These are phyloP conservation scores for Colletotrichum neosansevieriae DNA, from an alignment of 2,329 filamentous ascomycete genomes.

Conservation along the genomic window DNA sequence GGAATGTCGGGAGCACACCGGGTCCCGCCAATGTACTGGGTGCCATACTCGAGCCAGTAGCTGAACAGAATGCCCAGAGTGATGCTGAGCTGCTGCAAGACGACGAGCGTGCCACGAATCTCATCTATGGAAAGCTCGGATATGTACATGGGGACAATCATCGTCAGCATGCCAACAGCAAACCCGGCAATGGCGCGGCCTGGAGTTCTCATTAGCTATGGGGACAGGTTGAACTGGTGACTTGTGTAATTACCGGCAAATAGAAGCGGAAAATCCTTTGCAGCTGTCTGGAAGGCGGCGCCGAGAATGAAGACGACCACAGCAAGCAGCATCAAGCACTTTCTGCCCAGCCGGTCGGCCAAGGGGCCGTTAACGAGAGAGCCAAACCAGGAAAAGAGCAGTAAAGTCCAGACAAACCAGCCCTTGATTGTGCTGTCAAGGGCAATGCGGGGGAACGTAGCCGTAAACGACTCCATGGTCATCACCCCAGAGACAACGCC, in stretches of 20 bases:
- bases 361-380: constrained; percentile 58
- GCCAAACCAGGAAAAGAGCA: constrained; percentile 62
- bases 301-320: constrained; percentile 55
- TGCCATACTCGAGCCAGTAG: constrained; percentile 58
- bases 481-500: constrained; percentile 61
- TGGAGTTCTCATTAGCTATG: constrained; percentile 14
- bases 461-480: constrained; percentile 58
- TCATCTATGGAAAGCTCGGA: constrained; percentile 61
- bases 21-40: constrained; percentile 56
- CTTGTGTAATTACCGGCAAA: constrained; percentile 44
- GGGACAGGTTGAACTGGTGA: neutral
- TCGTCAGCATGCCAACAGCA: constrained; percentile 55
- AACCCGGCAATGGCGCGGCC: constrained; percentile 59
- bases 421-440: constrained; percentile 61
- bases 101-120: constrained; percentile 61
- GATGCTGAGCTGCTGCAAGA: constrained; percentile 57
- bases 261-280: constrained; percentile 52
- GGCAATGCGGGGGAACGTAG: constrained; percentile 52
- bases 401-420: constrained; percentile 64
- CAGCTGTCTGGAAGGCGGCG: constrained; percentile 58
- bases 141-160: constrained; percentile 59
- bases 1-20: constrained; percentile 60
- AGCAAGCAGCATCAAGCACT: constrained; percentile 51
- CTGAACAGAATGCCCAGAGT: constrained; percentile 57
- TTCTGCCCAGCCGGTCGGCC: constrained; percentile 50